Base-by-base conservation (phyloP, 129 eudicot species). In the Deinandra increscens region DNA sequence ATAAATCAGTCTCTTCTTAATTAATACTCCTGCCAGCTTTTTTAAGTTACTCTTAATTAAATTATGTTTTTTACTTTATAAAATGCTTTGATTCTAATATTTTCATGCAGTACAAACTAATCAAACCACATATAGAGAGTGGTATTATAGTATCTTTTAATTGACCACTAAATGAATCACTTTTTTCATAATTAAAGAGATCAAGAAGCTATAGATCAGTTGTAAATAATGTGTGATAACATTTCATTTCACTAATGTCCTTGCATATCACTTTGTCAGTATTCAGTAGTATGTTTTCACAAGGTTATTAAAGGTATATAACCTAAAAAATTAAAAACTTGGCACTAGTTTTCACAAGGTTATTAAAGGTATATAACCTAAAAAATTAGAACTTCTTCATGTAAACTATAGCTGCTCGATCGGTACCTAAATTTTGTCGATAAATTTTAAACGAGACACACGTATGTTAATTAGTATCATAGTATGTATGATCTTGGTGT, bases 351-450 rank as follows among this genome's bases (percentile, higher is more conserved):
- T 48, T 51, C 59, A 22, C 26, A 51, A 6, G 29, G 31, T 11
- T n/a, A n/a, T n/a, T 51, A 51, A 19, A 51, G 31, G 12, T 51
- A 9, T 17, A 17, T 7, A 51, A 53, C 31, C 54, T 8, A 26
- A 48, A 5, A 48, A n/a, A n/a, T n/a, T n/a, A n/a, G 5, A 45
- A 44, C 36, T 5, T n/a, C n/a, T 34, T 8, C 46, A 43, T 43
- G 19, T 14, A 55, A 68, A 43, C 39, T 39, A 64, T 37, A 73
- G 64, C 72, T 18, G n/a, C 26, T 61, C n/a, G n/a, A n/a, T 56
- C 62, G 44, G 44, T 75, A 67, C 60, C 54, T 75, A 67, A 58
- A 75, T 68, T 37, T 9, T 75, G 68, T 75, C 50, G 9, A 67
- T 37, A 73, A 48, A 36, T 38, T 14, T 48, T 9, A 36, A 75